These are phyloP conservation scores for Clavispora asparagi DNA, from an alignment of 805 yeast genomes.

Conservation along the genomic window DNA sequence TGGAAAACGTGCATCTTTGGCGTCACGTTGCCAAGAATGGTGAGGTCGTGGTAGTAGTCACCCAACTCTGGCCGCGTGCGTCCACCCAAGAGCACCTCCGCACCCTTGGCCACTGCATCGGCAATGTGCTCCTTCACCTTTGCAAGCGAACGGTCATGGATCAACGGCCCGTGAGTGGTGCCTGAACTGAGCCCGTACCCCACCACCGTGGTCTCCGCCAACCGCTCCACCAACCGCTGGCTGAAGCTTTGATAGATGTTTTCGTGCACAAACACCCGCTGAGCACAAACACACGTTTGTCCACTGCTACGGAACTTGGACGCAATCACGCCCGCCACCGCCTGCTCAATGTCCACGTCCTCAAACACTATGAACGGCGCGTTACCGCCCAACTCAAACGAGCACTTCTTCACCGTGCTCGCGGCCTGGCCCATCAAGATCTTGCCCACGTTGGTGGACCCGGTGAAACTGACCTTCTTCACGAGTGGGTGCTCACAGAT, in stretches of 20 bases:
- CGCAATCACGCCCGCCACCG: constrained; percentile 15
- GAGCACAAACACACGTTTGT: constrained; percentile 18
- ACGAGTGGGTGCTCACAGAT: constrained; percentile 36
- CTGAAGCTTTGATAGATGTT: constrained; percentile 13
- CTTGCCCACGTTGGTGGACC: constrained; percentile 18
- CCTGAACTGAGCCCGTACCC: constrained; percentile 59
- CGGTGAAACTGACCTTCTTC: constrained; percentile 16
- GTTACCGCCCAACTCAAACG: constrained; percentile 18
- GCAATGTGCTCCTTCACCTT: constrained; percentile 59
- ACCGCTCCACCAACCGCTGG: constrained; percentile 6
- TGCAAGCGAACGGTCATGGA: constrained; percentile 54
- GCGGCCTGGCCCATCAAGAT: constrained; percentile 15
- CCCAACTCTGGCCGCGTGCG: constrained; percentile 50
- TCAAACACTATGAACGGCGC: constrained; percentile 19
- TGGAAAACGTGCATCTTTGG: constrained; percentile 48
- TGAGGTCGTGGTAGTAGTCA: constrained; percentile 60
- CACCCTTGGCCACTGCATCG: constrained; percentile 66
- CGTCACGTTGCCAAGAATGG: constrained; percentile 59
- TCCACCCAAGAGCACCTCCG: constrained; percentile 62
- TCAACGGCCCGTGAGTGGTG: constrained; percentile 75
- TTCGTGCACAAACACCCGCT: constrained; percentile 17
- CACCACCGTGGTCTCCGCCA: constrained; percentile 33
- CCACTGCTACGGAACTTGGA: constrained; percentile 17
- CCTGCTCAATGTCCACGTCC: constrained; percentile 15
- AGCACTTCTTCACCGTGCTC: constrained; percentile 14